Evolutionary conservation across 495 filamentous ascomycete genomes (phyloP).

Genomic region (Lentithecium fluviatile): DNA sequence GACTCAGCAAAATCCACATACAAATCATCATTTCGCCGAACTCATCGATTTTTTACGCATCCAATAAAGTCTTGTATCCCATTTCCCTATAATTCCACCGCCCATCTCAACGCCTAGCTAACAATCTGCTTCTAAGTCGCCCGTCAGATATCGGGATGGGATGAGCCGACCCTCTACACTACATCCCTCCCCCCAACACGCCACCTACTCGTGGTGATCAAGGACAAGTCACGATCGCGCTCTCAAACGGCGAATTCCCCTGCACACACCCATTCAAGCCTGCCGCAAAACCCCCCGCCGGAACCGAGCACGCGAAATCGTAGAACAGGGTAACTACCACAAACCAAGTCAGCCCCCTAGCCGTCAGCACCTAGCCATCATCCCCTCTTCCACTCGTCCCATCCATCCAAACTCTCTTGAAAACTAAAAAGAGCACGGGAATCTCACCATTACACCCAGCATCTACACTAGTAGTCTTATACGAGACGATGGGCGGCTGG

Average conservation of each 20-base stretch:
- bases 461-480: background rate
- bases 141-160: too few relatives aligned
- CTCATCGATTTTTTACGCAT: too few relatives aligned
- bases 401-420: background rate
- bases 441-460: slow-evolving; percentile 22
- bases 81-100: too few relatives aligned
- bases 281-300: background rate
- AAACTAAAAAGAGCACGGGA: too few relatives aligned
- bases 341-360: background rate
- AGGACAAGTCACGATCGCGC: slow-evolving; percentile 10
- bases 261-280: slow-evolving; percentile 6
- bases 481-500: slow-evolving; percentile 9
- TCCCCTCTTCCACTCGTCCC: background rate
- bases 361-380: background rate
- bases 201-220: too few relatives aligned
- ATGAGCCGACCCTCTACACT: too few relatives aligned
- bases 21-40: too few relatives aligned
- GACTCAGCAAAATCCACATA: too few relatives aligned
- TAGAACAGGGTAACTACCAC: slow-evolving; percentile 14
- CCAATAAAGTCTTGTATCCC: too few relatives aligned
- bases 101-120: too few relatives aligned
- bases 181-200: too few relatives aligned
- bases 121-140: too few relatives aligned
- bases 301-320: slow-evolving; percentile 1
- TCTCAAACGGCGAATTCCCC: slow-evolving; percentile 7